Conservation (phyloP, 768 basidiomycete genomes). For the Pleurotus giganteus region DNA sequence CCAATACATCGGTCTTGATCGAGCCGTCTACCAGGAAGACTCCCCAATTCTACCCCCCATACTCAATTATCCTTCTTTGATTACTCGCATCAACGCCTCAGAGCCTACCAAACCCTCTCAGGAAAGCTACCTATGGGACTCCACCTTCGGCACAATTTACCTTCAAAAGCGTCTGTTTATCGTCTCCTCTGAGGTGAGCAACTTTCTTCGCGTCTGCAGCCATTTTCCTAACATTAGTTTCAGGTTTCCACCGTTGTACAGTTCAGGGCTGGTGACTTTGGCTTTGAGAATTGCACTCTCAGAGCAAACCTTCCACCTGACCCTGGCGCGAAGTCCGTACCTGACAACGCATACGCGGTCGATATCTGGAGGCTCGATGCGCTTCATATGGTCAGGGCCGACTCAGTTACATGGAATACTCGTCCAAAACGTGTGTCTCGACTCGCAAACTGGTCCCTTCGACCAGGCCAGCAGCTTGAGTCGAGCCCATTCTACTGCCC, state of each 20-base stretch:
- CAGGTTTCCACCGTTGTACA: constrained; percentile 5
- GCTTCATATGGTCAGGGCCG: not conserved
- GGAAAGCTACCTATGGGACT: not conserved
- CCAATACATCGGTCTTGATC: constrained; percentile 8
- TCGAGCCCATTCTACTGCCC: not conserved
- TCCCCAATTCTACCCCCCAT: not conserved
- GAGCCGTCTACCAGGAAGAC: not conserved
- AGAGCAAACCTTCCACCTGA: not conserved
- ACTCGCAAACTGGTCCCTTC: not conserved
- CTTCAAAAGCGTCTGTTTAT: not conserved
- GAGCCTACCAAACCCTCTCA: not conserved
- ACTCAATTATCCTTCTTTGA: not conserved
- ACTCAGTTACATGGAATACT: not conserved
- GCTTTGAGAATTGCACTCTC: constrained; percentile 7
- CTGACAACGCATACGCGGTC: not conserved
- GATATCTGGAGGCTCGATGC: constrained; percentile 5
- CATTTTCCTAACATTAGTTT: not conserved
- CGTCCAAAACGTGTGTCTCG: not conserved
- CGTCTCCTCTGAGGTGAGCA: not conserved
- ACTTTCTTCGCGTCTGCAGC: not conserved
- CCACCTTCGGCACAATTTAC: constrained; percentile 8
- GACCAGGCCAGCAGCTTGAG: constrained; percentile 1
- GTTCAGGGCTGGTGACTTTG: constrained; percentile 4
- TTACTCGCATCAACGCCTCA: constrained; percentile 6
- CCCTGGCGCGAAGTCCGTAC: not conserved